These are phyloP conservation scores for Xenoacremonium recifei DNA, from an alignment of 2,329 filamentous ascomycete species.

Conservation along the genomic window DNA sequence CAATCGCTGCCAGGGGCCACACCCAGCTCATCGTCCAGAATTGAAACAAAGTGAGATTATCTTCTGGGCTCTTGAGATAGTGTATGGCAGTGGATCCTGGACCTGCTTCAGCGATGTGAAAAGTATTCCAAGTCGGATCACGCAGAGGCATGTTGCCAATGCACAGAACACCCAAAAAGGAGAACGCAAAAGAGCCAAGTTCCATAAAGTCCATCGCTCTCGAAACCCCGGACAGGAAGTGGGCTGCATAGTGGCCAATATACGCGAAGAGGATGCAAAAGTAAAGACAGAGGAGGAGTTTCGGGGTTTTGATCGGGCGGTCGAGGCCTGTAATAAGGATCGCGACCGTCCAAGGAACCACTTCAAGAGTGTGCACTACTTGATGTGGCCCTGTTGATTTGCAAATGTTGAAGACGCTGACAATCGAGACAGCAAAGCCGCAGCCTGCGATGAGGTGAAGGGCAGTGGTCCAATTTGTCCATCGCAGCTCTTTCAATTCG, in stretches of 20 bases:
- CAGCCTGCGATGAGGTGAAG: constrained; percentile 32
- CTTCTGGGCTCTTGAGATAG: constrained; percentile 68
- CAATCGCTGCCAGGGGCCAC: constrained; percentile 66
- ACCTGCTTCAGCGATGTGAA: too few relatives aligned
- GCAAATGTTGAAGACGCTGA: constrained; percentile 20
- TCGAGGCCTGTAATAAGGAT: constrained; percentile 36
- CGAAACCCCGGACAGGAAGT: constrained; percentile 26
- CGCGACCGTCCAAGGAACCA: constrained; percentile 39
- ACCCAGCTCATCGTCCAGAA: constrained; percentile 88
- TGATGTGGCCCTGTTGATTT: constrained; percentile 26
- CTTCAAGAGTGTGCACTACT: constrained; percentile 29
- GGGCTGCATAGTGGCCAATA: constrained; percentile 27
- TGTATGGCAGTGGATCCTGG: constrained; percentile 23
- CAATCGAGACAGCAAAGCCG: constrained; percentile 19
- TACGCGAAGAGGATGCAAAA: constrained; percentile 31
- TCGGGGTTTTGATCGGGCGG: constrained; percentile 42
- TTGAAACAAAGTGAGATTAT: constrained; percentile 75
- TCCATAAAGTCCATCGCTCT: constrained; percentile 20
- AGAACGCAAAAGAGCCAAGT: constrained; percentile 20
- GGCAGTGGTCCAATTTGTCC: constrained; percentile 39
- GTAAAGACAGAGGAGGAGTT: constrained; percentile 39
- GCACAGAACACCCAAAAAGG: constrained; percentile 23
- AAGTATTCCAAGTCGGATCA: constrained; percentile 31
- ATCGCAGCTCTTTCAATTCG: constrained; percentile 26
- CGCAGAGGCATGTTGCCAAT: constrained; percentile 39